Evolutionary conservation across 1,284 basidiomycete species (phyloP).

Genomic region (Malassezia pachydermatis): DNA sequence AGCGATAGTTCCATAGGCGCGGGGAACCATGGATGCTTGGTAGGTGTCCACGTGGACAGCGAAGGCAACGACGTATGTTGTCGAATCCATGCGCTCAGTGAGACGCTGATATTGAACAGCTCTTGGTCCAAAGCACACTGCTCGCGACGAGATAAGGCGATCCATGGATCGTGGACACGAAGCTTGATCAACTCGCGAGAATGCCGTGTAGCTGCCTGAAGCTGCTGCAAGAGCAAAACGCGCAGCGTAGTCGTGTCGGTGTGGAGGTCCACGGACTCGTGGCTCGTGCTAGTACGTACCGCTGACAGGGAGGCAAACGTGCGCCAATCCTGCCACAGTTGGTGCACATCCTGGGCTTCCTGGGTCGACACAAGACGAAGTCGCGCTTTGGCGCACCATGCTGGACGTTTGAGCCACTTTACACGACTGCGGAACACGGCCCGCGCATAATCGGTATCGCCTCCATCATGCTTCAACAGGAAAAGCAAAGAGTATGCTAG

Average conservation of each 20-base stretch:
- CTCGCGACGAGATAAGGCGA: background rate
- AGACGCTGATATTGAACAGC: too few relatives aligned
- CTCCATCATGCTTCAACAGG: background rate
- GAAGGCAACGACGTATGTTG: background rate
- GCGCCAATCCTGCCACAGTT: too few relatives aligned
- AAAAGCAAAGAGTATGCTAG: background rate
- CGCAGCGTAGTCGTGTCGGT: too few relatives aligned
- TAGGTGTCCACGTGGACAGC: background rate
- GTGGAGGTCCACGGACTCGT: too few relatives aligned
- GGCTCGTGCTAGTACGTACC: too few relatives aligned
- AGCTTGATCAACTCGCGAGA: too few relatives aligned
- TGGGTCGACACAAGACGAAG: background rate
- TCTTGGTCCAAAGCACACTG: background rate
- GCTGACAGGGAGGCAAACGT: too few relatives aligned
- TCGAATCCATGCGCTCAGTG: background rate
- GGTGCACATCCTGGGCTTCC: background rate
- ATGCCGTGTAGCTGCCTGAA: too few relatives aligned
- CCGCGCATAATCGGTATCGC: background rate
- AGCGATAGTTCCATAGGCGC: constrained; percentile 5
- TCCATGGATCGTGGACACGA: background rate
- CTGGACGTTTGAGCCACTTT: constrained; percentile 13
- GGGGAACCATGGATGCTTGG: constrained; percentile 4
- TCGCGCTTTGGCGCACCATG: constrained; percentile 1
- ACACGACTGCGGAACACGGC: constrained; percentile 7
- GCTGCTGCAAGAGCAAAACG: too few relatives aligned